phyloP scores from a whole-genome alignment of 2,329 filamentous ascomycete genomes.

The Neonectria magnoliae region DNA sequence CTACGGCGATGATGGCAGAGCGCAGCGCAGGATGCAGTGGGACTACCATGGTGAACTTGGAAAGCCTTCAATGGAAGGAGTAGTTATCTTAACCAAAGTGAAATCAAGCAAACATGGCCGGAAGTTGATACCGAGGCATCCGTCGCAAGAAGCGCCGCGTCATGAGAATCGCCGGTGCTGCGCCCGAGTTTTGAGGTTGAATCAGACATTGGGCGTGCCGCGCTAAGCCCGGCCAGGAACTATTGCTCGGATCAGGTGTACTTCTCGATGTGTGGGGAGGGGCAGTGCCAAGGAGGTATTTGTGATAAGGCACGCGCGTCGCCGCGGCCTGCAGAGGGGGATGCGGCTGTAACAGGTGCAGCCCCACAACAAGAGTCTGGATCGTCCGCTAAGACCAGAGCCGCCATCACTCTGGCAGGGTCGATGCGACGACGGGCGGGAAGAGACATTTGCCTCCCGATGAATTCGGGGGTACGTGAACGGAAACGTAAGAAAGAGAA shows the following conservation, averaged over 20 bases:
- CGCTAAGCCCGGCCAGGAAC: constrained; percentile 33
- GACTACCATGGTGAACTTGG: constrained; percentile 27
- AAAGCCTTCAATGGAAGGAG: not conserved
- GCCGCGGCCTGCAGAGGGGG: constrained; percentile 21
- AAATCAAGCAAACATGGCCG: constrained; percentile 3
- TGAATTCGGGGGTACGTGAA: not conserved
- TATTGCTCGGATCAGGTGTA: constrained; percentile 31
- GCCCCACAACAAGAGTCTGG: constrained; percentile 27
- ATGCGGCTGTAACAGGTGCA: constrained; percentile 38
- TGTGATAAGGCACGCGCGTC: constrained; percentile 32
- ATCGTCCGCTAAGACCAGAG: constrained; percentile 33
- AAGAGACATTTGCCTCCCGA: constrained; percentile 2
- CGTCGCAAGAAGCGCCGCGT: constrained; percentile 8
- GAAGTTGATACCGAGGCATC: constrained; percentile 3
- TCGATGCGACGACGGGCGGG: constrained; percentile 31
- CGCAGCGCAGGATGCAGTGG: constrained; percentile 38
- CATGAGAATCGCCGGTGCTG: constrained; percentile 11
- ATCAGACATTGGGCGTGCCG: constrained; percentile 34
- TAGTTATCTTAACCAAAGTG: constrained; percentile 4
- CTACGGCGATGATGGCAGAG: constrained; percentile 61
- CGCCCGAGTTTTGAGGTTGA: constrained; percentile 38
- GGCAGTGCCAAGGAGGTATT: constrained; percentile 26
- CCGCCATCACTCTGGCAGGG: constrained; percentile 28
- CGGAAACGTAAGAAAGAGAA: not conserved
- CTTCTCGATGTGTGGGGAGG: constrained; percentile 24